Evolutionary conservation across 2,329 filamentous ascomycete genomes (phyloP), one percentile per base, ranked within the genome.

Genomic region (Fonsecaea monophora): DNA sequence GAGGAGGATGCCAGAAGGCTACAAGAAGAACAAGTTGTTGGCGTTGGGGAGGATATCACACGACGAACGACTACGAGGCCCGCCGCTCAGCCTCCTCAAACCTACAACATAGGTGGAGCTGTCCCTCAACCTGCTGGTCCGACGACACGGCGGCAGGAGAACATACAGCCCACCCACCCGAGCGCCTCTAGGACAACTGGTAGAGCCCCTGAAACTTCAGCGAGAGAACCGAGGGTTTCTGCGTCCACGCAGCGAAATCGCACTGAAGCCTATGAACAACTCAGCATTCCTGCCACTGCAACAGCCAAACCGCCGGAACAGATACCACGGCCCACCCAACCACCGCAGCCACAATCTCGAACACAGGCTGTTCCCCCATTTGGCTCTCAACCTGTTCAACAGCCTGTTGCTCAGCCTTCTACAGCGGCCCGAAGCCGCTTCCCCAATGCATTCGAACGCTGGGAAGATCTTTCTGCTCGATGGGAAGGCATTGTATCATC

Each of bases 401-500:
- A 78, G 55, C 64, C 70, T 65, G 62, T 70, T 60, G 60, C 71
- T 53, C 66, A 75, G 71, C 15, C 73, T 70, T 75, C 18, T 12
- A 35, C 57, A 30, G 64, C 25, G 10, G 63, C 42, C 18, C 65
- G 65, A 53, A 65, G 63, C 42, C 64, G 67, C 6, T 71, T 99
- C 72, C 95, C 95, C 0, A 95, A 98, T 79, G 95, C 95, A 0
- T 99, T 99, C 75, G 94, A 99, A 78, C 87, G 95, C 67, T 99
- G 95, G 95, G 95, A 99, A 77, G 94, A 92, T 0, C 81, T 99
- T 2, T 99, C 95, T 0, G 96, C 95, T 5, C 94, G 98, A 74
- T 99, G 95, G 95, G 95, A 99, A 78, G 95, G 95, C 4, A 84
- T 99, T 66, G 98, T 95, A 0, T 94, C 92, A 66, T 98, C 97